Base-by-base conservation (phyloP, 1,284 basidiomycete genomes). In the Heterobasidion occidentale region DNA sequence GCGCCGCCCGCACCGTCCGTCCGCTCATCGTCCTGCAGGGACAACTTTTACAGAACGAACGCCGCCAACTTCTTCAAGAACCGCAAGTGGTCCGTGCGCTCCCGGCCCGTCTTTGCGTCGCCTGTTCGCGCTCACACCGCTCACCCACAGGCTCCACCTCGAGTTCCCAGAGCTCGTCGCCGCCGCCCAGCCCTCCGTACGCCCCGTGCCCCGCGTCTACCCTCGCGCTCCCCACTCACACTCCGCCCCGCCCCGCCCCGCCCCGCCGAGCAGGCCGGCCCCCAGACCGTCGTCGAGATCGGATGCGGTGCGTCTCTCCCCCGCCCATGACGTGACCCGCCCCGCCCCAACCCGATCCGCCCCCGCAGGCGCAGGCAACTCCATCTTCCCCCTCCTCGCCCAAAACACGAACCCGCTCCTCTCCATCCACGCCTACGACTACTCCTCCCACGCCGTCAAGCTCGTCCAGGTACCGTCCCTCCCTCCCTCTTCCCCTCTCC, bases 21-120 rank as follows among this genome's bases (percentile, higher is more conserved):
- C n/a, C 12, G 12, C 46, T 47, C 57, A 60, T 56, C 1, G 55
- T 62, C 34, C 69, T 6, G 63, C 65, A 95, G 93, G 93, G 88
- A 97, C 68, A 84, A 86, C 52, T 97, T 97, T 64, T 97, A 97
- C 76, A 86, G 88, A 62, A 78, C 78, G 59, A 93, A 95, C 64
- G 78, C 86, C 45, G 78, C 73, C 64, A 93, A 92, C 61, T 98
- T 98, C 73, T 98, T 98, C 77, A 87, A 90, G 51, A 86, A 97
- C 71, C 78, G 94, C 54, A 90, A 92, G 75, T 98, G 94, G 87
- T 84, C 58, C 14, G 60, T 36, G 55, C 5, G 14, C 6, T 50
- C 33, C 15, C 35, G 45, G 53, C 34, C 51, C n/a, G 14, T 36
- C 11, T 46, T 75, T 97, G n/a, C 84, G 90, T 62, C 84, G 92